Evolutionary conservation across 2,329 filamentous ascomycete species (phyloP).

Genomic region (Cordyceps fumosorosea): DNA sequence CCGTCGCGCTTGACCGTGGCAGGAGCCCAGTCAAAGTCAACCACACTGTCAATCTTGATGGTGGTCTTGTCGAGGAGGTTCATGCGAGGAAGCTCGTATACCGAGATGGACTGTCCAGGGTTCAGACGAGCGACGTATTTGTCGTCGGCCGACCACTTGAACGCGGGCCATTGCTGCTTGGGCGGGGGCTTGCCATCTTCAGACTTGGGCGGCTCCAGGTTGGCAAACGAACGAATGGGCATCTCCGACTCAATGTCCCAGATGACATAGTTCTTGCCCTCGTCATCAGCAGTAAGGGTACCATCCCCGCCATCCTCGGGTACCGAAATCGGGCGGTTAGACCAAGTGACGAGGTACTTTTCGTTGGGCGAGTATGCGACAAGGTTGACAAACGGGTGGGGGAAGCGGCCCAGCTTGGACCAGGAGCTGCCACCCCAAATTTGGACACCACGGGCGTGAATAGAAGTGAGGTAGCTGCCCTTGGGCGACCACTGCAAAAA

Average conservation of each 20-base stretch:
- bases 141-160: constrained; percentile 98
- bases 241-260: constrained; percentile 92
- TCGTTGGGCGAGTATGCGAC: constrained; percentile 93
- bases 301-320: constrained; percentile 81
- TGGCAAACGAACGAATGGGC: constrained; percentile 87
- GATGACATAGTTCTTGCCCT: constrained; percentile 98
- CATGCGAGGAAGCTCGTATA: constrained; percentile 88
- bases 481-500: constrained; percentile 98
- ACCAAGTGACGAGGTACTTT: constrained; percentile 95
- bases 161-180: constrained; percentile 96
- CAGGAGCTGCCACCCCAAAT: constrained; percentile 91
- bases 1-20: constrained; percentile 74
- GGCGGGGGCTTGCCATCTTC: constrained; percentile 59
- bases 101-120: constrained; percentile 79
- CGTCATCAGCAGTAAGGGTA: constrained; percentile 80
- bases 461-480: constrained; percentile 88
- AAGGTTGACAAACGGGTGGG: constrained; percentile 91
- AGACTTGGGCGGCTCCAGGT: constrained; percentile 66
- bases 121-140: constrained; percentile 93
- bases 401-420: constrained; percentile 86
- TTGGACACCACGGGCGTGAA: constrained; percentile 93
- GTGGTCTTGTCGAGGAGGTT: constrained; percentile 82
- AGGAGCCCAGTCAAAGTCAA: constrained; percentile 98
- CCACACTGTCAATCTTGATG: constrained; percentile 92
- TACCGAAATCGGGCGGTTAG: constrained; percentile 84